Conservation (phyloP, 345 rosid genomes). For the Ricinus communis region DNA sequence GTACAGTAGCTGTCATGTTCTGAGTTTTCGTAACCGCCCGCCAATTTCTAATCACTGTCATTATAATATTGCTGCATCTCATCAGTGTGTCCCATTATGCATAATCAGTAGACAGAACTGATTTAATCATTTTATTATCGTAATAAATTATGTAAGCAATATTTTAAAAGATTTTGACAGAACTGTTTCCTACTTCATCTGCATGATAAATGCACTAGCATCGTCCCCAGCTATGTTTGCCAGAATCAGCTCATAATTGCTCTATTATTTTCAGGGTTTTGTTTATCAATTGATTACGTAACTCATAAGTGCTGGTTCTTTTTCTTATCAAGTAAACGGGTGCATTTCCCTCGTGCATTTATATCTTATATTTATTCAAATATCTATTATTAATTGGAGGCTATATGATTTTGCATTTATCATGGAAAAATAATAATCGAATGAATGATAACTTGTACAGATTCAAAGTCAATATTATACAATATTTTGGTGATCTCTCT, state of each 20-base stretch:
- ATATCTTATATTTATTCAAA: not conserved
- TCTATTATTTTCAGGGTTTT: no score
- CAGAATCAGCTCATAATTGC: no score
- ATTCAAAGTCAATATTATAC: not conserved
- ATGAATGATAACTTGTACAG: no score
- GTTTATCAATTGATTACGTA: no score
- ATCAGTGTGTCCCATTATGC: not conserved
- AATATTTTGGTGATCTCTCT: not conserved
- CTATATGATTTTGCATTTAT: not conserved
- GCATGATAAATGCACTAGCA: not conserved
- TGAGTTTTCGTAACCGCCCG: not conserved
- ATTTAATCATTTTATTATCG: not conserved
- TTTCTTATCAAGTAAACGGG: not conserved
- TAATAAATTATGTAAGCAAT: not conserved
- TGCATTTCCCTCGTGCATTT: not conserved
- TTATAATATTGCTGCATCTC: not conserved
- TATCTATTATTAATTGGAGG: not conserved
- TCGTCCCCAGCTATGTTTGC: not conserved
- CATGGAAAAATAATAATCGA: not conserved
- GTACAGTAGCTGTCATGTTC: not conserved
- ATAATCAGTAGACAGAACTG: not conserved
- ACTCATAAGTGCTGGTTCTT: no score
- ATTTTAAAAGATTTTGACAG: not conserved
- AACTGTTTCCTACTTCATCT: not conserved
- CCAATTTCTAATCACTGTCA: not conserved